phyloP scores from a whole-genome alignment of 768 basidiomycete species.

The Clitopilus hobsonii region DNA sequence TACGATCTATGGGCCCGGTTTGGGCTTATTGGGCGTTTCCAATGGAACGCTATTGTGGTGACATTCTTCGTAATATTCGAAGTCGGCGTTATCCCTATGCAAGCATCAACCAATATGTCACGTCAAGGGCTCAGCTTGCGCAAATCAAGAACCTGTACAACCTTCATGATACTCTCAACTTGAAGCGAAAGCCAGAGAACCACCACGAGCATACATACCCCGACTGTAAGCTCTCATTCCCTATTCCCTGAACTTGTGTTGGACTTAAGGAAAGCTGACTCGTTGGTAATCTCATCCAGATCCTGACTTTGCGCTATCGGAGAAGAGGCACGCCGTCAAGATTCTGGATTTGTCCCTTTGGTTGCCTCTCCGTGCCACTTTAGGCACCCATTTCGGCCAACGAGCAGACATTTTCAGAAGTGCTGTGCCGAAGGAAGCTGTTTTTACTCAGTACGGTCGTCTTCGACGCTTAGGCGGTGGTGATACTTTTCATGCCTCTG shows the following conservation, averaged over 20 bases:
- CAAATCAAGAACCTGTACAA: conserved; percentile 14
- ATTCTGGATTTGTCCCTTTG: neutral
- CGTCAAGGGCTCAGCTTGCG: conserved; percentile 11
- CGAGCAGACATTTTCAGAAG: neutral
- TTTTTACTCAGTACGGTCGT: neutral
- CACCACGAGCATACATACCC: neutral
- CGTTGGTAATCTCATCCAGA: no score
- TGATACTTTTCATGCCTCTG: neutral
- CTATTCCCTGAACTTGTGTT: no score
- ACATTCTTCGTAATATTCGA: conserved; percentile 18
- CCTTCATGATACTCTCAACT: conserved; percentile 4
- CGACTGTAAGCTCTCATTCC: neutral
- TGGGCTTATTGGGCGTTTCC: conserved; percentile 36
- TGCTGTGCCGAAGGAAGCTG: neutral
- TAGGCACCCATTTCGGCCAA: neutral
- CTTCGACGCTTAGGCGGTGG: neutral
- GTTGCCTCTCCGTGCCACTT: neutral
- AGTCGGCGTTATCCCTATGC: conserved; percentile 19
- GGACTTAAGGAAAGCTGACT: no score
- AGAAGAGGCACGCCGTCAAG: no score
- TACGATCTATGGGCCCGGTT: conserved; percentile 26
- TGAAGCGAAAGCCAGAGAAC: neutral
- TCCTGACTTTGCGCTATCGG: no score
- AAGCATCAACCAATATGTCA: conserved; percentile 8
- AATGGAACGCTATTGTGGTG: conserved; percentile 31